Evolutionary conservation across 176 grass and related monocot genomes (phyloP).

Genomic region (Elaeis guineensis): DNA sequence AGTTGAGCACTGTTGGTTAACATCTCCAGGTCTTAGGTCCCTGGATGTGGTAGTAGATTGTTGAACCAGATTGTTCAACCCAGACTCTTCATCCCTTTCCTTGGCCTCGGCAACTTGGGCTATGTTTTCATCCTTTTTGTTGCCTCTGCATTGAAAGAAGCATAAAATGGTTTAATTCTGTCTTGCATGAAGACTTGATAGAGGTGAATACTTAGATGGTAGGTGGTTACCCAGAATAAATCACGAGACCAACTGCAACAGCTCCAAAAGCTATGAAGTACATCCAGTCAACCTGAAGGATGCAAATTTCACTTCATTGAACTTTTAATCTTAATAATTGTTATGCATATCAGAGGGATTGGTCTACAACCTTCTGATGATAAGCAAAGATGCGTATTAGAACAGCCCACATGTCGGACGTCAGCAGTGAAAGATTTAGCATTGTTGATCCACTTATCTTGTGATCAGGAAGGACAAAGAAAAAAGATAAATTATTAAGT

Average conservation of each 20-base stretch:
- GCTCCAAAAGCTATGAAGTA: conserved; percentile 12
- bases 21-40: too few relatives aligned
- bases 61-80: not conserved
- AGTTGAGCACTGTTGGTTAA: too few relatives aligned
- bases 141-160: not conserved
- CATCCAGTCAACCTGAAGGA: conserved; percentile 20
- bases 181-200: not conserved
- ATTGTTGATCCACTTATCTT: conserved; percentile 17
- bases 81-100: not conserved
- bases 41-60: not conserved
- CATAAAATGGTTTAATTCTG: not conserved
- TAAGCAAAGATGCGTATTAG: conserved; percentile 16
- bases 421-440: conserved; percentile 14
- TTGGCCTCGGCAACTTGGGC: conserved; percentile 3
- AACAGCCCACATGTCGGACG: conserved; percentile 22
- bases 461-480: too few relatives aligned
- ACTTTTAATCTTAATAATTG: not conserved
- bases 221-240: conserved; percentile 6
- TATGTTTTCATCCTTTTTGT: not conserved
- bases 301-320: not conserved
- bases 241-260: conserved; percentile 5
- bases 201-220: not conserved
- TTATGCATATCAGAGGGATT: not conserved
- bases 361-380: conserved; percentile 9
- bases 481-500: not conserved